These are phyloP conservation scores for Fusarium lyarnte DNA, from an alignment of 2,329 filamentous ascomycete genomes.

Conservation along the genomic window DNA sequence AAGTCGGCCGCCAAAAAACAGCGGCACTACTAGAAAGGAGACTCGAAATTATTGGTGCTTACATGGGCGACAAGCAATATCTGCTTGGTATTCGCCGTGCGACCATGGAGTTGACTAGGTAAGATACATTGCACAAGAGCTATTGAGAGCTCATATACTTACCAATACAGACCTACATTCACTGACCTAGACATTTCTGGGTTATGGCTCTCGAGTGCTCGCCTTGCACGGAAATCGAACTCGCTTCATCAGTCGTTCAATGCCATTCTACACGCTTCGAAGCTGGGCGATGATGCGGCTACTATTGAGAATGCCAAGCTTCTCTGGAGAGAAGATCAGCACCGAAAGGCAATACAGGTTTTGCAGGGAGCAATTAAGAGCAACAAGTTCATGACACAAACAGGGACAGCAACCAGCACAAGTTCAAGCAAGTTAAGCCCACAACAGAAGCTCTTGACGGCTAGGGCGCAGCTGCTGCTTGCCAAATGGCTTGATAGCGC, in stretches of 20 bases:
- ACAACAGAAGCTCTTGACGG: constrained; percentile 71
- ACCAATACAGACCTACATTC: constrained; percentile 63
- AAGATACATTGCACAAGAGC: constrained; percentile 44
- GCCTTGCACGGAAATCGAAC: constrained; percentile 85
- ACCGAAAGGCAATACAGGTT: constrained; percentile 92
- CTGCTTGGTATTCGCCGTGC: constrained; percentile 86
- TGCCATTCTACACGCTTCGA: constrained; percentile 87
- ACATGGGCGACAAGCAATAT: constrained; percentile 93
- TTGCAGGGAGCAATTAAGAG: constrained; percentile 86
- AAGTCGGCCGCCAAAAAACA: constrained; percentile 50
- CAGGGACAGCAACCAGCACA: constrained; percentile 50
- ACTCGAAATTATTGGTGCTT: constrained; percentile 89
- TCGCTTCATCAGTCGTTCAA: constrained; percentile 91
- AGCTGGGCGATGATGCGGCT: constrained; percentile 84
- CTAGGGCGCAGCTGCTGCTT: constrained; percentile 84
- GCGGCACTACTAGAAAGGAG: constrained; percentile 69
- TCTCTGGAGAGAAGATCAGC: constrained; percentile 92
- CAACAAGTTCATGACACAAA: constrained; percentile 74
- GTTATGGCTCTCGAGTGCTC: constrained; percentile 85
- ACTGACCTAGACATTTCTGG: constrained; percentile 79
- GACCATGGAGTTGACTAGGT: constrained; percentile 82
- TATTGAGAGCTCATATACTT: neutral
- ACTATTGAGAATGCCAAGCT: constrained; percentile 95
- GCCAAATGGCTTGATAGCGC: constrained; percentile 97
- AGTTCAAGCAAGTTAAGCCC: constrained; percentile 50